These are phyloP conservation scores for Daldinia loculata DNA, from an alignment of 495 filamentous ascomycete genomes.

Conservation along the genomic window DNA sequence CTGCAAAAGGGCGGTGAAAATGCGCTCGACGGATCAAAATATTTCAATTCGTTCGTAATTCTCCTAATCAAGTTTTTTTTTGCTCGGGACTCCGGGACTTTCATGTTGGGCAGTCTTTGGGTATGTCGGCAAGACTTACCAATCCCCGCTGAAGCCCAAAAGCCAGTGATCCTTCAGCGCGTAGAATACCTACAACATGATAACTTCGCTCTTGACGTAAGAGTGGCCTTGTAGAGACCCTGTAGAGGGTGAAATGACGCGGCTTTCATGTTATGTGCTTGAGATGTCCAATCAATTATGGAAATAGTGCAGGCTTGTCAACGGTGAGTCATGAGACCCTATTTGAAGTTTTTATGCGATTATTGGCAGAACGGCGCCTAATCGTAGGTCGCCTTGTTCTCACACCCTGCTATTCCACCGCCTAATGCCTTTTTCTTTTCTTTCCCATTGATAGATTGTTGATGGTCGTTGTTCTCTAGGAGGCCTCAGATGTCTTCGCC, in stretches of 20 bases:
- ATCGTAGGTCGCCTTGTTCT: conserved; percentile 7
- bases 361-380: conserved; percentile 16
- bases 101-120: conserved; percentile 15
- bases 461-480: conserved; percentile 9
- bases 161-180: not conserved
- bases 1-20: not conserved
- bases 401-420: not conserved
- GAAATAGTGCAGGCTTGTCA: conserved; percentile 21
- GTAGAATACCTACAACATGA: not conserved
- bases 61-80: not conserved
- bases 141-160: conserved; percentile 18
- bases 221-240: not conserved
- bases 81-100: not conserved
- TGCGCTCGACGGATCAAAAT: not conserved
- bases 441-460: not conserved
- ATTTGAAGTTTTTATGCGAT: not conserved
- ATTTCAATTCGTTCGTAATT: not conserved
- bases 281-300: conserved; percentile 20
- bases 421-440: not conserved
- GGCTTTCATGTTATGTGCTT: conserved; percentile 1
- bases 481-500: conserved; percentile 31
- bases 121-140: conserved; percentile 8
- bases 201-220: conserved; percentile 15
- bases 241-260: conserved; percentile 14
- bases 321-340: not conserved